Conservation (phyloP, 768 basidiomycete species). For the Amanita exitialis region DNA sequence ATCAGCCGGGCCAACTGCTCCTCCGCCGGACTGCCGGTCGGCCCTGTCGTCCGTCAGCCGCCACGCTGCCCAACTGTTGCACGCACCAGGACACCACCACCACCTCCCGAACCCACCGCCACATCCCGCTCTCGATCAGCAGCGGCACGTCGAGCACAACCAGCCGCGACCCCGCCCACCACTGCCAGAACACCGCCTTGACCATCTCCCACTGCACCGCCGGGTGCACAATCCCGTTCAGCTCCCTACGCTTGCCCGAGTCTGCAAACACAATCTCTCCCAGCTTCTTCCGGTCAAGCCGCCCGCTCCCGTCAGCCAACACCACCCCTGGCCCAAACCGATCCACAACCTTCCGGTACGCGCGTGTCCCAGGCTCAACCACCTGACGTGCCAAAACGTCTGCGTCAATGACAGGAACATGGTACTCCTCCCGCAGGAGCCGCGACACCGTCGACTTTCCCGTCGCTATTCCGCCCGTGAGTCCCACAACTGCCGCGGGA, state of each 20-base stretch:
- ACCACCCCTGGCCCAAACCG: conserved; percentile 69
- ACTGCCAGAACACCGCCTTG: conserved; percentile 52
- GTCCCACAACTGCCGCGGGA: conserved; percentile 62
- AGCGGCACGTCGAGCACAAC: conserved; percentile 89
- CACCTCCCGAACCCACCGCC: conserved; percentile 74
- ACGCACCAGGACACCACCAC: conserved; percentile 88
- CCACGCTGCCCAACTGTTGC: neutral
- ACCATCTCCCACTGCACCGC: conserved; percentile 77
- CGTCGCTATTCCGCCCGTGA: conserved; percentile 94
- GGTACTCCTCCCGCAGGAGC: conserved; percentile 47
- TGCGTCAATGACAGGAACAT: conserved; percentile 84
- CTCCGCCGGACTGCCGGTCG: conserved; percentile 63
- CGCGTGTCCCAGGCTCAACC: conserved; percentile 75
- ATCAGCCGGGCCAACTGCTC: conserved; percentile 81
- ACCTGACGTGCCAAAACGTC: conserved; percentile 83
- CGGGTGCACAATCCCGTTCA: conserved; percentile 88
- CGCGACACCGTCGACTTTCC: conserved; percentile 91
- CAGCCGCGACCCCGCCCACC: conserved; percentile 69
- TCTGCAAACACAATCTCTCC: conserved; percentile 83
- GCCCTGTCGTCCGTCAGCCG: neutral
- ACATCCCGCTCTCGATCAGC: conserved; percentile 81
- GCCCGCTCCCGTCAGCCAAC: conserved; percentile 43
- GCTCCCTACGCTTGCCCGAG: conserved; percentile 50
- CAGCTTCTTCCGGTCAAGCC: conserved; percentile 71
- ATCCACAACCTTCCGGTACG: conserved; percentile 52